Conservation (phyloP, 495 filamentous ascomycete genomes). For the Talaromyces trachyspermus region DNA sequence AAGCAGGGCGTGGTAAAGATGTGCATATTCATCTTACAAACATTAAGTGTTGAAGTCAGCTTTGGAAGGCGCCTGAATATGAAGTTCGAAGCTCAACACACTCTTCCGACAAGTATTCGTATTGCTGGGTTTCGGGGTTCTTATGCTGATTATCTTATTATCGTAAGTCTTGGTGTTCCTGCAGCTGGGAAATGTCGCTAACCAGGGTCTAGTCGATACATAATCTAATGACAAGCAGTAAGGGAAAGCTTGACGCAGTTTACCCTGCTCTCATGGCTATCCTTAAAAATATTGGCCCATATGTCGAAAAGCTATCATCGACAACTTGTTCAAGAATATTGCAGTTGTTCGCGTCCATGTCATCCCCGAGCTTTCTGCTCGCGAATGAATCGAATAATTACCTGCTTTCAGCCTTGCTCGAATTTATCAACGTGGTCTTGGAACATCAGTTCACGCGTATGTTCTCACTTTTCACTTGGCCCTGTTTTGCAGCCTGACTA, state of each 20-base stretch:
- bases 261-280: slow-evolving; percentile 91
- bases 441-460: slow-evolving; percentile 86
- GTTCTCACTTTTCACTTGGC: slow-evolving; percentile 10
- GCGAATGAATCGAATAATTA: slow-evolving; percentile 90
- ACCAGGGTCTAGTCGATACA: slow-evolving; percentile 68
- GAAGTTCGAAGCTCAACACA: slow-evolving; percentile 82
- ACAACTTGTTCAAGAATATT: slow-evolving; percentile 73
- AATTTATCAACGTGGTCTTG: slow-evolving; percentile 85
- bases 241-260: slow-evolving; percentile 83
- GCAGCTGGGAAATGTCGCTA: slow-evolving; percentile 14
- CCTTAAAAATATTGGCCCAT: slow-evolving; percentile 84
- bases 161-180: slow-evolving; percentile 48
- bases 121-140: slow-evolving; percentile 79
- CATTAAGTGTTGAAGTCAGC: slow-evolving; percentile 83
- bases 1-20: slow-evolving; percentile 91
- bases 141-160: slow-evolving; percentile 91
- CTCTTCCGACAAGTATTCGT: slow-evolving; percentile 70
- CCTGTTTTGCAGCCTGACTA: slow-evolving; percentile 9
- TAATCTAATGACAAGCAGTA: slow-evolving; percentile 82
- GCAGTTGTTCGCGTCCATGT: slow-evolving; percentile 90
- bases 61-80: slow-evolving; percentile 89
- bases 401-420: slow-evolving; percentile 73
- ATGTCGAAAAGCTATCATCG: slow-evolving; percentile 69
- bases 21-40: slow-evolving; percentile 96
- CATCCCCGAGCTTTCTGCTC: slow-evolving; percentile 86